Base-by-base conservation (phyloP, 768 basidiomycete genomes). In the Naganishia kalamii region DNA sequence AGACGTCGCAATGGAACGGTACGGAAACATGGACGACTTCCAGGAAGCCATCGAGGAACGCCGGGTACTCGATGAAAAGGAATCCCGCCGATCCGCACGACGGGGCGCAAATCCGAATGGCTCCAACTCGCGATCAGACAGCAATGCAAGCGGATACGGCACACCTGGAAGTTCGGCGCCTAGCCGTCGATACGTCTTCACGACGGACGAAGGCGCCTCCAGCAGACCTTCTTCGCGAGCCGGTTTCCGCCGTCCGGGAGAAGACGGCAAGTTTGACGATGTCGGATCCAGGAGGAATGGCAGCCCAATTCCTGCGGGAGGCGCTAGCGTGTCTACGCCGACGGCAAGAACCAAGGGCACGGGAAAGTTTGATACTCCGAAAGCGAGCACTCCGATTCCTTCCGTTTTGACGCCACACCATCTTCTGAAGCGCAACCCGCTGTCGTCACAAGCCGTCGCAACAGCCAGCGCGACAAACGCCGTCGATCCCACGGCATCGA, bases 21-120 rank as follows among this genome's bases (percentile, higher is more conserved):
- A 96, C 71, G 91, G 89, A 4, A 86, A 85, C 2, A 77, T 93
- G 25, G 85, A 87, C 60, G 88, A 88, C 4, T 99, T 92, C 72
- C 85, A 90, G 67, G 92, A 92, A 71, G 93, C 92, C 6, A 84
- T 84, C 66, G 88, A 91, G 73, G 94, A 99, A 74, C 82, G 88
- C 15, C 84, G 86, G 3, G 82, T 92, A 11, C 81, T 99, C 8
- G 92, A 97, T 73, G 89, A 90, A 70, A 84, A 91, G 19, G 85
- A 87, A 50, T 84, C 84, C 0, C 82, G 82, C 51, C 82, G 84
- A 21, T 70, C 80, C 21, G 79, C 77, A 21, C 76, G 82, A 25
- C 75, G 78, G 15, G 52, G 68, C 11, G 61, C 32, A 32, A 54
- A 74, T 13, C 44, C 76, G 48, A 77, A 77, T n/a, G 65, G 63